These are phyloP conservation scores for Luffa acutangula DNA, from an alignment of 306 rosid species.

Conservation along the genomic window DNA sequence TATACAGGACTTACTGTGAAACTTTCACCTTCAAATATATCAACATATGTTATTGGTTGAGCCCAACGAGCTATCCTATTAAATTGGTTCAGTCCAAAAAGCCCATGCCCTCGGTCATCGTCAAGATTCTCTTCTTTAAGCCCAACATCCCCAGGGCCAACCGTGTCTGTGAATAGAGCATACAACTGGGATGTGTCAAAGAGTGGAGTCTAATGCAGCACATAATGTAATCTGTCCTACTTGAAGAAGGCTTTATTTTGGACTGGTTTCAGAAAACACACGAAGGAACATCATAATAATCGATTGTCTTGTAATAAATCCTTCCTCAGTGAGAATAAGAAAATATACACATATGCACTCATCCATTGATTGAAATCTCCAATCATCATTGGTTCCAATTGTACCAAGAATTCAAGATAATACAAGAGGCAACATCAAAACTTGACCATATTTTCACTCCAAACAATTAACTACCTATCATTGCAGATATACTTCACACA, in stretches of 20 bases:
- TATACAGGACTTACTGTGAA: slow-evolving; percentile 52
- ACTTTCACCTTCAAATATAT: slow-evolving; percentile 52
- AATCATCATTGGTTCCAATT: neutral
- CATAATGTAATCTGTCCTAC: neutral
- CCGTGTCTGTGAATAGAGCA: slow-evolving; percentile 34
- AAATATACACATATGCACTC: neutral
- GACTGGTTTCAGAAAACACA: neutral
- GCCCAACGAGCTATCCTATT: slow-evolving; percentile 70
- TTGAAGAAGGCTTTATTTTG: neutral
- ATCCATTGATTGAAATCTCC: neutral
- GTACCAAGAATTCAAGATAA: neutral
- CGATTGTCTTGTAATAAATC: neutral
- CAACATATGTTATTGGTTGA: slow-evolving; percentile 77
- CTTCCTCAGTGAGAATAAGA: neutral
- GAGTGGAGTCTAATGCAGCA: slow-evolving; percentile 2
- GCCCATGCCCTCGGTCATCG: slow-evolving; percentile 77
- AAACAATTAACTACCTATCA: neutral
- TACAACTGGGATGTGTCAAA: neutral
- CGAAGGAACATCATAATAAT: neutral
- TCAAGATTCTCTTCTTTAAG: slow-evolving; percentile 56
- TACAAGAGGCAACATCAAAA: neutral
- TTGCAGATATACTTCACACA: neutral
- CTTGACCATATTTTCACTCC: neutral
- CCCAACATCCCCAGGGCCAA: slow-evolving; percentile 68
- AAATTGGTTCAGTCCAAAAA: slow-evolving; percentile 41